Base-by-base conservation (phyloP, 352 stramenopile genomes). In the Phytophthora pistaciae region DNA sequence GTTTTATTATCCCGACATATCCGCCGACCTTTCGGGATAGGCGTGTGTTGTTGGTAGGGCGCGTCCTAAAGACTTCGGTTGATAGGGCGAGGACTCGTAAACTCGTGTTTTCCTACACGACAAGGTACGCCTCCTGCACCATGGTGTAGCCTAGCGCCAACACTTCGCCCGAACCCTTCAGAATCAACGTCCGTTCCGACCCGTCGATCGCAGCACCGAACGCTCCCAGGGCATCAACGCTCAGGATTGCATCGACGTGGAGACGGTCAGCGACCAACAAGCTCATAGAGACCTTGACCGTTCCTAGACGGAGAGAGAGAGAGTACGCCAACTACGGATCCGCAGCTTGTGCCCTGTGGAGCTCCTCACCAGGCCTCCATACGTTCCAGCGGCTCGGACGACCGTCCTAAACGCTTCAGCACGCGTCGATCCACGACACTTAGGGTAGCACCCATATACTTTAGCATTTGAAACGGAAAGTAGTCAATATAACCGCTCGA, bases 161-260 rank as follows among this genome's bases (percentile, higher is more conserved):
- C 27, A 56, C 57, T 33, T 64, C 58, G 1, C 6, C 11, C 14
- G 42, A 31, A 5, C 27, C 20, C 25, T 55, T 64, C 3, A 64
- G 25, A 25, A 27, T 64, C 42, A 64, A 40, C 5, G 16, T 48
- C 1, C 58, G 27, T 21, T 56, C 44, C 3, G 44, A 3, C 16
- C 56, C 58, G 3, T 64, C 58, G 3, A 64, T 64, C 9, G 49
- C 57, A 5, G 57, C 57, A 1, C n/a, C 25, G 10, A 64, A 64
- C 0, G 23, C 44, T 0, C 23, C n/a, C 1, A 64, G 27, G 2
- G 44, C 57, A 25, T 64, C 57, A 9, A 56, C 44, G 0, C 57
- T 44, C 0, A 64, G 27, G 25, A 64, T 55, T 0, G 40, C 29
- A 9, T 64, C 57, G 9, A 40, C 16, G 27, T 49, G 23, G 13